phyloP scores from a whole-genome alignment of 495 filamentous ascomycete species.

The Amniculicola lignicola region DNA sequence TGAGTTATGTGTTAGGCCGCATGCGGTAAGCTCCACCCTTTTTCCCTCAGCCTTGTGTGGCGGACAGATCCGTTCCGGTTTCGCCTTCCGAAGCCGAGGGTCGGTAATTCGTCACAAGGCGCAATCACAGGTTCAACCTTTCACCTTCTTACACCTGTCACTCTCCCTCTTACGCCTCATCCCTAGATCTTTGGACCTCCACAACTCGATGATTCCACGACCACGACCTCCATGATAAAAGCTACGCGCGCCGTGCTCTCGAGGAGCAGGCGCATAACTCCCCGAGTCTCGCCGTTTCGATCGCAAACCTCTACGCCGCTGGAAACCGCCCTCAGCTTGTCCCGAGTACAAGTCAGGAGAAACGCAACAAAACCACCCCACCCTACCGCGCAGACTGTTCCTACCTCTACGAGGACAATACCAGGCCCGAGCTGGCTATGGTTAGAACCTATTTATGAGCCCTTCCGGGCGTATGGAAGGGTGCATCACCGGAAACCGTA shows the following conservation, averaged over 20 bases:
- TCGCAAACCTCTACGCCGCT: neutral
- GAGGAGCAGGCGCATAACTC: no score
- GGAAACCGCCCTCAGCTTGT: no score
- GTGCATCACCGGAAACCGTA: conserved; percentile 69
- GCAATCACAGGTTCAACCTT: neutral
- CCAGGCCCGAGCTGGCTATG: conserved; percentile 38
- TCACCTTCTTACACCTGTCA: neutral
- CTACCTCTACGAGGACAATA: conserved; percentile 27
- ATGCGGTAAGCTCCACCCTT: no score
- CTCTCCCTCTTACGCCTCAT: neutral
- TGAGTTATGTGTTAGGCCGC: no score
- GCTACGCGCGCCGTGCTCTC: no score
- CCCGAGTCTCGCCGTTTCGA: neutral
- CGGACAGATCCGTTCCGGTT: no score
- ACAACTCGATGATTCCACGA: neutral
- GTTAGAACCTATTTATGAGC: conserved; percentile 35
- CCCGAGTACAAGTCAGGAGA: neutral
- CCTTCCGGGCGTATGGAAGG: conserved; percentile 67
- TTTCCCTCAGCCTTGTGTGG: no score
- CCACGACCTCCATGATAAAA: neutral
- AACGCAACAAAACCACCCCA: neutral
- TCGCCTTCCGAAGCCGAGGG: conserved; percentile 4
- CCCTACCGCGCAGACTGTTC: neutral
- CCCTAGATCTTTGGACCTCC: neutral
- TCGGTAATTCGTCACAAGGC: neutral